Evolutionary conservation across 2,329 filamentous ascomycete genomes (phyloP), one percentile per base, ranked within the genome.

Genomic region (Exophiala sideris): DNA sequence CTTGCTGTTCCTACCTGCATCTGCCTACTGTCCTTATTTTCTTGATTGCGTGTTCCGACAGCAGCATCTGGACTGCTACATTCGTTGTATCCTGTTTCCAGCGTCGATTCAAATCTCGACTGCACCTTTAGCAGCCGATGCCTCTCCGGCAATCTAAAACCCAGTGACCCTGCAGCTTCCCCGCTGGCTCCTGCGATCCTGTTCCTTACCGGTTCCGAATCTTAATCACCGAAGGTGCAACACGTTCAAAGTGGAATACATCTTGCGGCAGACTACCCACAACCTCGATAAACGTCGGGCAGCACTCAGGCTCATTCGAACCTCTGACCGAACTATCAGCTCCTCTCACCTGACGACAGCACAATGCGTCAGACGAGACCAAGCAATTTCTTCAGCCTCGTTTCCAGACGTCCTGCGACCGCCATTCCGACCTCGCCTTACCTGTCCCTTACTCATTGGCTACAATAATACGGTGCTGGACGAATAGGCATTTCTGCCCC

Each of bases 381-480:
- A 39, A 58, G 47, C 58, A 41, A 46, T 47, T 54, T 48, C 47
- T 42, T 52, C 59, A 62, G 61, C 61, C 56, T 62, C 57, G 59
- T 57, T 61, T 58, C 40, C 50, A 57, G 52, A 57, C 48, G 12
- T 54, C 49, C 58, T 57, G 56, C 61, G 58, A 60, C 57, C 59
- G 46, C 51, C 42, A 52, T 50, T 48, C 49, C 56, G 54, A 59
- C 59, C 59, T 49, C 29, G 40, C 41, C 35, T 29, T 59, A 59
- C 57, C 46, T 62, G 59, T 63, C 56, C 46, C 39, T 16, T 35
- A 45, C 34, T 46, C 44, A 62, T 62, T 62, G 61, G 61, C 54
- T 56, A 48, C 39, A 47, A 60, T 54, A 60, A 53, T 52, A 59
- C 45, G 51, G 59, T 62, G 59, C 59, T 62, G 61, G 59, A 48